Conservation (phyloP, 164 flowering plant genomes). For the Nymphaea thermarum region DNA sequence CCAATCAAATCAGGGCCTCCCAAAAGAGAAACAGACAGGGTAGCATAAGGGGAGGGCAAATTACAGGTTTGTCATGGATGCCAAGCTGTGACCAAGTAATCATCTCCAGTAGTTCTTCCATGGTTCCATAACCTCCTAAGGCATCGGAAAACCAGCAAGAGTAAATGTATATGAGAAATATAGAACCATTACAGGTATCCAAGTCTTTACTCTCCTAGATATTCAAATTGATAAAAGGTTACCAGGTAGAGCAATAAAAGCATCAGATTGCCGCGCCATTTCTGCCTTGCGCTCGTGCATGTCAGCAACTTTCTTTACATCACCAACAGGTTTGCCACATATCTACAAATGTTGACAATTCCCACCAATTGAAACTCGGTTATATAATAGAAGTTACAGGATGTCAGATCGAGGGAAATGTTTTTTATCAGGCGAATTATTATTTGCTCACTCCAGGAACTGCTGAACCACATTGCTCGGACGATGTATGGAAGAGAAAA, state of each 20-base stretch:
- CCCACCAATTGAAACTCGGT: not conserved
- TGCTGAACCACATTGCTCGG: not conserved
- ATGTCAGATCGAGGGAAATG: too few relatives aligned
- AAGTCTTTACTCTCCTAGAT: not conserved
- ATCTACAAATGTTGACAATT: slow-evolving; percentile 32
- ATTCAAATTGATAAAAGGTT: slow-evolving; percentile 2
- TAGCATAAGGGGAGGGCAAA: not conserved
- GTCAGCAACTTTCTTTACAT: slow-evolving; percentile 60
- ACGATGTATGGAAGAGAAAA: not conserved
- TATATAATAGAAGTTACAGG: too few relatives aligned
- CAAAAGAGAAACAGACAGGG: not conserved
- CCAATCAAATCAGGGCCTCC: not conserved
- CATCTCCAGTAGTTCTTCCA: slow-evolving; percentile 89
- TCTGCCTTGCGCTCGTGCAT: slow-evolving; percentile 92
- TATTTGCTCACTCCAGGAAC: too few relatives aligned
- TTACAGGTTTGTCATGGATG: slow-evolving; percentile 84
- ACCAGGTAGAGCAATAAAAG: slow-evolving; percentile 96
- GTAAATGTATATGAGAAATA: too few relatives aligned
- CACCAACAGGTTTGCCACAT: slow-evolving; percentile 79
- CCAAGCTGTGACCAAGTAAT: slow-evolving; percentile 95
- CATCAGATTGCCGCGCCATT: slow-evolving; percentile 81
- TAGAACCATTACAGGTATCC: too few relatives aligned
- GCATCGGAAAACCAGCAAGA: slow-evolving; percentile 1
- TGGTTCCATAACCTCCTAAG: slow-evolving; percentile 92
- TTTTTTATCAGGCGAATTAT: too few relatives aligned